These are phyloP conservation scores for Ensete glaucum DNA, from an alignment of 176 grass and related monocot species.

Conservation along the genomic window DNA sequence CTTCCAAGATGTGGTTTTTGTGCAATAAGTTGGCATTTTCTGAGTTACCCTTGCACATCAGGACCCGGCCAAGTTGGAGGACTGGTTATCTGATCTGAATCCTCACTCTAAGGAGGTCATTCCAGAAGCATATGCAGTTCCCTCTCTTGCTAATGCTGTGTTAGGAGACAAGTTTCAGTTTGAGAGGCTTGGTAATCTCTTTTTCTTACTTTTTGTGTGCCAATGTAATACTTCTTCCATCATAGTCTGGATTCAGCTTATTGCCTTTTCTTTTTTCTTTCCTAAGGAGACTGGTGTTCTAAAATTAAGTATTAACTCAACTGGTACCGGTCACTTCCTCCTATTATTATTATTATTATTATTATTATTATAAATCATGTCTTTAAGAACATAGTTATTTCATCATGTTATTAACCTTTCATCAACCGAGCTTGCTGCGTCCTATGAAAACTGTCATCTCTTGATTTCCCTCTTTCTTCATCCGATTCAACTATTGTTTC, in stretches of 20 bases:
- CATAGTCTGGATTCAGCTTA: no score
- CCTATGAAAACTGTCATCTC: no score
- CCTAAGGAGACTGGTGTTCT: no score
- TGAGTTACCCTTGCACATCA: slow-evolving; percentile 23
- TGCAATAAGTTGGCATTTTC: not conserved
- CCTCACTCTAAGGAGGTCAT: slow-evolving; percentile 82
- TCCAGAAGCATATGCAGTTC: slow-evolving; percentile 56
- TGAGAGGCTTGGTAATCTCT: slow-evolving; percentile 71
- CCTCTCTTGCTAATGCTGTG: slow-evolving; percentile 45
- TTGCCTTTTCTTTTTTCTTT: no score
- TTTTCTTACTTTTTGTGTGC: not conserved
- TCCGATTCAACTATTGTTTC: not conserved
- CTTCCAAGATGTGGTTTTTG: not conserved
- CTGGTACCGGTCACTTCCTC: no score
- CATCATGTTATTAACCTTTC: no score
- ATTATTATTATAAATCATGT: no score
- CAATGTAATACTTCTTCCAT: not conserved
- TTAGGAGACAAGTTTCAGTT: slow-evolving; percentile 88
- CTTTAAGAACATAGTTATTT: no score
- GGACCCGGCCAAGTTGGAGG: slow-evolving; percentile 80
- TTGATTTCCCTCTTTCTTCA: no score
- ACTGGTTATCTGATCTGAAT: slow-evolving; percentile 81
- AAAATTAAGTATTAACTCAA: no score
- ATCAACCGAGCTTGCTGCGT: no score
- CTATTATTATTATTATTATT: no score